Evolutionary conservation across 139 green algal genomes (phyloP), one percentile per base, ranked within the genome.

Genomic region (Pleodorina starrii): DNA sequence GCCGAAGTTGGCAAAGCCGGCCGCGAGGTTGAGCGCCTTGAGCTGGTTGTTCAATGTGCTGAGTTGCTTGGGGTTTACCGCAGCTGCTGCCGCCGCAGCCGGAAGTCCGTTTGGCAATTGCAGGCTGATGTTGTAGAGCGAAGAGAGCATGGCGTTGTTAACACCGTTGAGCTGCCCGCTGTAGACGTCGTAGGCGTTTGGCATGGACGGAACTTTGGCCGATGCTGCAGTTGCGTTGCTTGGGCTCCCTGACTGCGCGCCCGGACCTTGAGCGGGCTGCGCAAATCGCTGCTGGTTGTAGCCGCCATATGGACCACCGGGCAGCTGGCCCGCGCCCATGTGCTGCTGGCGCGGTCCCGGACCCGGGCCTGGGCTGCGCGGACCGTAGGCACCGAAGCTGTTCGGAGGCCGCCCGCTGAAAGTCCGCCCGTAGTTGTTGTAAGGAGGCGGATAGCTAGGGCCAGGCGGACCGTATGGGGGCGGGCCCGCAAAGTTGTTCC

Each of bases 1-100:
- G 5, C 78, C 80, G 40, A 90, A 90, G 63, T 86, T 75, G 9
- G 75, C 59, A 12, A 92, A 85, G 10, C 44, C 40, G 25, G 60
- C 71, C 2, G 90, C 79, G 5, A 93, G 85, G 40, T 80, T 86
- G 11, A 93, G 85, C 1, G 90, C 90, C 59, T 93, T 90, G 12
- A 93, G 85, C 69, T 89, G 84, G 38, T 89, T 44, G 85, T 93
- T 93, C 27, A 93, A 73, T 1, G 60, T 54, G 59, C 78, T 91
- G 71, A 84, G 57, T 46, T 77, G 83, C 29, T 89, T 89, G 23
- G 75, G 51, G n/a, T 85, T 89, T 1, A 83, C 59, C 48, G 50
- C 83, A 0, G 84, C 90, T 7, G 63, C 63, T 3, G 60, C 43
- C 38, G 46, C 38, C 43, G 78, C 85, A 59, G 68, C 57, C 0